Conservation (phyloP, 2,329 filamentous ascomycete species). For the Podosphaera xanthii region DNA sequence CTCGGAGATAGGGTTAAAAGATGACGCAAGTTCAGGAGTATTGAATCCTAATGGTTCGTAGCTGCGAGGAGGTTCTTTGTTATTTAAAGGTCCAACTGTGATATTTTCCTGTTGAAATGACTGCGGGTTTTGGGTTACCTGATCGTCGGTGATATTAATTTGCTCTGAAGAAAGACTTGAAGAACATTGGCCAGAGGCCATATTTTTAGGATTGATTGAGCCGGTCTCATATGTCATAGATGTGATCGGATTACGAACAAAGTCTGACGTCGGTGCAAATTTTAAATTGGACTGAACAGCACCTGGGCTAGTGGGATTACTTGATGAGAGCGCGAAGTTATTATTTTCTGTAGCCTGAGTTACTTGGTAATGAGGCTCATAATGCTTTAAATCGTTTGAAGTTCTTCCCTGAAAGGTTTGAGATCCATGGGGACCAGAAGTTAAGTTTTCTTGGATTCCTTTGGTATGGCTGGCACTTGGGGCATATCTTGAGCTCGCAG, state of each 20-base stretch:
- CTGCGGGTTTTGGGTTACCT: too few relatives aligned
- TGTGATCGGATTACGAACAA: slow-evolving; percentile 1
- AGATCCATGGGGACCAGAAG: slow-evolving; percentile 10
- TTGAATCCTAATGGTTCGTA: slow-evolving; percentile 7
- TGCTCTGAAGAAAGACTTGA: neutral
- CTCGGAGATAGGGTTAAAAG: slow-evolving; percentile 6
- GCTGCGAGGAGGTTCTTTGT: slow-evolving; percentile 21
- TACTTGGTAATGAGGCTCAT: slow-evolving; percentile 21
- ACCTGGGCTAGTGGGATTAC: slow-evolving; percentile 12
- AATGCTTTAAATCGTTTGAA: slow-evolving; percentile 22
- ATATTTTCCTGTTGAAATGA: too few relatives aligned
- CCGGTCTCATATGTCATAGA: too few relatives aligned
- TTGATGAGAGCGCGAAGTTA: slow-evolving; percentile 5
- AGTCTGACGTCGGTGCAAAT: slow-evolving; percentile 8
- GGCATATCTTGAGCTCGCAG: slow-evolving; percentile 14
- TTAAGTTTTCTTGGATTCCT: slow-evolving; percentile 8
- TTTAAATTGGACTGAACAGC: slow-evolving; percentile 6
- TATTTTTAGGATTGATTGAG: slow-evolving; percentile 1
- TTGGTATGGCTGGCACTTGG: slow-evolving; percentile 11
- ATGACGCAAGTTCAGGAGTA: slow-evolving; percentile 17
- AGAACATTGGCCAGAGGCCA: slow-evolving; percentile 4
- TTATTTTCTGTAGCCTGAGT: slow-evolving; percentile 13
- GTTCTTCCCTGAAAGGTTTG: slow-evolving; percentile 21
- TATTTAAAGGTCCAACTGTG: too few relatives aligned
- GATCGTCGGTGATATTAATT: too few relatives aligned